Evolutionary conservation across 176 grass and related monocot genomes (phyloP), one percentile per base, ranked within the genome.

Genomic region (Olyra latifolia): DNA sequence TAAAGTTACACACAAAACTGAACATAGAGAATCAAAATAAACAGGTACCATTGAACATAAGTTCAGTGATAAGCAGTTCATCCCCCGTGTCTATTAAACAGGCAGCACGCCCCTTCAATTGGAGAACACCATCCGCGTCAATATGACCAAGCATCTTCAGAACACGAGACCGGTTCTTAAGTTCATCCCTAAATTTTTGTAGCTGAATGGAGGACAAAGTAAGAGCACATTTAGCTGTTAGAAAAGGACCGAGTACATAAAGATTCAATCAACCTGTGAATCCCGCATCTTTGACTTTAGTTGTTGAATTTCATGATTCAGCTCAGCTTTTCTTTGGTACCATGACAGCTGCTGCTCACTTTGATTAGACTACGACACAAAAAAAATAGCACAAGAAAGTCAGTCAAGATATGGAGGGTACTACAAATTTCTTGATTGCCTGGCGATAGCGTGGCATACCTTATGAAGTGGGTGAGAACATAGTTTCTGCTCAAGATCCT

Each of bases 11-110:
- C 9, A 27, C 38, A 50, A 62, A 30, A 46, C 5, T 40, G 39
- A 65, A 78, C 13, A 64, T n/a, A 55, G 1, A 22, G 15, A 15
- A 30, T 35, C 14, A 62, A 43, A 80, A 22, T 63, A 65, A 81
- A 71, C 2, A 13, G 7, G 46, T 75, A 92, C 96, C 96, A 72
- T 99, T 95, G 87, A 99, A 99, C 96, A 99, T 99, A 83, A 99
- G 86, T 81, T 99, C 96, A 42, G 96, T 99, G 70, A 99, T 91
- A 86, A 99, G 96, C 54, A 99, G 80, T 28, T 99, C 96, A 87
- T 99, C 96, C 24, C 90, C 92, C 24, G 96, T 99, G 77, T 99
- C 96, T 77, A 99, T 99, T 71, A 99, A 93, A 87, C 96, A 99
- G 29, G 96, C 92, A 78, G 96, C 92, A 65, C 92, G 96, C 4